A percentile compares a stretch with the other conserved stretches of the same genome.
Evolutionary conservation across 1,139 yeast species (phyloP).

Genomic region (Kodamaea sp.): DNA sequence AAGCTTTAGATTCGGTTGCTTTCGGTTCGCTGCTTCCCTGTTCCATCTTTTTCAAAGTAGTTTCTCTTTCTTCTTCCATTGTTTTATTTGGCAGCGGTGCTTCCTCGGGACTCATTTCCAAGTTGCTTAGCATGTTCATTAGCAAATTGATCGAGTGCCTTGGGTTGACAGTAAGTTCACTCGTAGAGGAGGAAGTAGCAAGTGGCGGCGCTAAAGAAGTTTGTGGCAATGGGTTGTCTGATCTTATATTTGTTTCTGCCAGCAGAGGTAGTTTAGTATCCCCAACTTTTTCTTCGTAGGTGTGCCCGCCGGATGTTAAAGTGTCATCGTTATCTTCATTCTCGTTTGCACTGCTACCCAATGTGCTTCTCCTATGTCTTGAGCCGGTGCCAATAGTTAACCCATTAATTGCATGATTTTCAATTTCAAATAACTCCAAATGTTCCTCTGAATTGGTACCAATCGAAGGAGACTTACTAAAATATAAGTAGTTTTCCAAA

Average conservation of each 20-base stretch:
- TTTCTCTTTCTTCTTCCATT: constrained; percentile 3
- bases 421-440: constrained; percentile 27
- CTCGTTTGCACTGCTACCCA: constrained; percentile 1
- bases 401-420: constrained; percentile 38
- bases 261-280: no score
- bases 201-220: constrained; percentile 1
- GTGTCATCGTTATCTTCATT: background rate
- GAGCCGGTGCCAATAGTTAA: constrained; percentile 32
- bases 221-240: background rate
- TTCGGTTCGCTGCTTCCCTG: background rate
- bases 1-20: background rate
- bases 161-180: constrained; percentile 6
- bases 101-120: constrained; percentile 10
- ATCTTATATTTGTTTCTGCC: no score
- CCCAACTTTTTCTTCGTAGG: no score
- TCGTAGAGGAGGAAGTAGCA: constrained; percentile 1
- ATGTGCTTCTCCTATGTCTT: constrained; percentile 17
- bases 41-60: constrained; percentile 1
- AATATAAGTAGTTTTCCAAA: constrained; percentile 34
- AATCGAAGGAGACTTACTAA: constrained; percentile 20
- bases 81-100: background rate
- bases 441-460: constrained; percentile 13
- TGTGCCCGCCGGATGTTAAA: no score
- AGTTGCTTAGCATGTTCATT: constrained; percentile 18
- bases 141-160: constrained; percentile 17